A percentile compares a stretch with the other conserved stretches of the same genome.
Conservation (phyloP, 225 moss, liverwort and hornwort genomes). For the Ulota crispa region DNA sequence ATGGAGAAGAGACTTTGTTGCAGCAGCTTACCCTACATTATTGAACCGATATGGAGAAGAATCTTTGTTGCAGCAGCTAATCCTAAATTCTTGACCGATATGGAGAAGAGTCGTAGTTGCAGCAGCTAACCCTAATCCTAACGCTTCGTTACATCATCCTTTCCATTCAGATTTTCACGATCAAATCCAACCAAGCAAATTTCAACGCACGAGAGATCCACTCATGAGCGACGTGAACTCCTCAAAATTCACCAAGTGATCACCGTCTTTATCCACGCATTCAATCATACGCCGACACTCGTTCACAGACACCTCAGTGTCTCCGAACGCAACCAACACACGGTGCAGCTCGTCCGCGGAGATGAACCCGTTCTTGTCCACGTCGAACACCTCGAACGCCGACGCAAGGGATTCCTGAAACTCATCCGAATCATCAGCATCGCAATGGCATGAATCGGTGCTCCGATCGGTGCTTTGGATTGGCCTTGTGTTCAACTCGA, state of each 20-base stretch:
- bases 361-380: constrained; percentile 55
- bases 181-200: too few species aligned
- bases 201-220: not conserved
- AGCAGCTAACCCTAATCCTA: not conserved
- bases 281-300: constrained; percentile 49
- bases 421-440: not conserved
- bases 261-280: constrained; percentile 38
- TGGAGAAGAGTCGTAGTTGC: not conserved
- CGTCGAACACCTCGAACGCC: constrained; percentile 64
- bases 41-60: not conserved
- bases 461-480: not conserved
- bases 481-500: constrained; percentile 46
- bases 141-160: too few species aligned
- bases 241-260: constrained; percentile 30
- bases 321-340: constrained; percentile 54
- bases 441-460: too few species aligned
- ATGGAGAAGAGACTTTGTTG: too few species aligned
- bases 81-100: not conserved
- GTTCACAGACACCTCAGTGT: constrained; percentile 46
- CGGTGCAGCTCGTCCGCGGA: constrained; percentile 59
- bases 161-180: too few species aligned
- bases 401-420: constrained; percentile 33
- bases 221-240: constrained; percentile 39
- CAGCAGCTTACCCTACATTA: too few species aligned
- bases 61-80: not conserved